phyloP scores from a whole-genome alignment of 73 alveolate genomes.

The Paramecium sexaurelia region DNA sequence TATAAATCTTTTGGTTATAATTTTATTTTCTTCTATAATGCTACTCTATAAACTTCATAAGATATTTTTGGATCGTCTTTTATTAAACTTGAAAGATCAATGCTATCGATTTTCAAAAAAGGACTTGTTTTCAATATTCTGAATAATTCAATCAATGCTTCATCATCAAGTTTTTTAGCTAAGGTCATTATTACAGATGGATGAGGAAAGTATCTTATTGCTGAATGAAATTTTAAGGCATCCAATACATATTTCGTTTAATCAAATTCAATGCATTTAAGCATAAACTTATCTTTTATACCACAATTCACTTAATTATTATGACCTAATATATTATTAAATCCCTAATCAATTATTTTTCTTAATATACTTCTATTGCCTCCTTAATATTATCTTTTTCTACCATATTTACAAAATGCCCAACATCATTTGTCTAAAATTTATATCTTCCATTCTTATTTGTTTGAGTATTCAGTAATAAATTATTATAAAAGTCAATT shows the following conservation, averaged over 20 bases:
- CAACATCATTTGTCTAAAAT: not conserved
- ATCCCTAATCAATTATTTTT: not conserved
- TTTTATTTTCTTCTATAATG: not conserved
- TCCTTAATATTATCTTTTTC: not conserved
- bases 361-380: conserved; percentile 7
- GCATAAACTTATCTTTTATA: not conserved
- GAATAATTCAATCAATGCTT: not conserved
- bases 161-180: conserved; percentile 16
- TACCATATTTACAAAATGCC: not conserved
- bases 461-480: not conserved
- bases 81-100: not conserved
- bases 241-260: not conserved
- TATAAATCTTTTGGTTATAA: not conserved
- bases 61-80: conserved; percentile 23
- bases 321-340: conserved; percentile 7
- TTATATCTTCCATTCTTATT: not conserved
- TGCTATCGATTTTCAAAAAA: not conserved
- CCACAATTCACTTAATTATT: conserved; percentile 6
- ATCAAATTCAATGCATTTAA: not conserved
- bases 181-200: not conserved
- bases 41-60: not conserved
- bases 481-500: not conserved
- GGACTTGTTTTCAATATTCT: not conserved
- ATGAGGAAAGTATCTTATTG: not conserved
- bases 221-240: conserved; percentile 2